phyloP scores from a whole-genome alignment of 2,329 filamentous ascomycete species.

The Penicillium griseofulvum region DNA sequence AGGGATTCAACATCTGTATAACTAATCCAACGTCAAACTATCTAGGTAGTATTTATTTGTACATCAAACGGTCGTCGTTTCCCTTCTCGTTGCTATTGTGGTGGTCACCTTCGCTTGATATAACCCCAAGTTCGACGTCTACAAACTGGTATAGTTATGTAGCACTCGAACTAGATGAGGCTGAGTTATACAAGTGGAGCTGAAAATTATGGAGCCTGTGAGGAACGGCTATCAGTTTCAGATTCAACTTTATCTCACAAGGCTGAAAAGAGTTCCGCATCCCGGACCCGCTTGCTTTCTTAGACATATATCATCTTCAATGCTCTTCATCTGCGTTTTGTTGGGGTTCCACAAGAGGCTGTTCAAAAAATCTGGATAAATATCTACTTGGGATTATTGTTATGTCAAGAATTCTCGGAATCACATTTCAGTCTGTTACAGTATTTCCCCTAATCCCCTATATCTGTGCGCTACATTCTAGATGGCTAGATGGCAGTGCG shows the following conservation, averaged over 20 bases:
- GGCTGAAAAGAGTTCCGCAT: background rate
- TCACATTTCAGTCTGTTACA: too few species aligned
- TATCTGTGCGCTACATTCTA: background rate
- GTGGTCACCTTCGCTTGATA: background rate
- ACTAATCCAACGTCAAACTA: background rate
- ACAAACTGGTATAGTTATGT: background rate
- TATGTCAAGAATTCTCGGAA: background rate
- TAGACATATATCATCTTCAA: background rate
- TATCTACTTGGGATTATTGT: background rate
- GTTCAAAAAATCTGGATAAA: too few species aligned
- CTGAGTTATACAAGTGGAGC: background rate
- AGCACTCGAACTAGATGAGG: background rate
- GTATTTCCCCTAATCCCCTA: too few species aligned
- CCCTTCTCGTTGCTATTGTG: background rate
- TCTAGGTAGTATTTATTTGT: too few species aligned
- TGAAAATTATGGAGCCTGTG: background rate
- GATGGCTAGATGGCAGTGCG: background rate
- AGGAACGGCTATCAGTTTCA: background rate
- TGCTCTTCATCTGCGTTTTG: background rate
- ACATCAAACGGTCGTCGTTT: background rate
- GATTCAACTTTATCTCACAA: background rate
- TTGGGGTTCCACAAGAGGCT: background rate
- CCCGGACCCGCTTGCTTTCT: background rate
- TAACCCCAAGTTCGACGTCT: background rate
- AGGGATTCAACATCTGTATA: slow-evolving; percentile 38